phyloP scores from a whole-genome alignment of 2,329 filamentous ascomycete species.

The Ambrosiella beaveri region DNA sequence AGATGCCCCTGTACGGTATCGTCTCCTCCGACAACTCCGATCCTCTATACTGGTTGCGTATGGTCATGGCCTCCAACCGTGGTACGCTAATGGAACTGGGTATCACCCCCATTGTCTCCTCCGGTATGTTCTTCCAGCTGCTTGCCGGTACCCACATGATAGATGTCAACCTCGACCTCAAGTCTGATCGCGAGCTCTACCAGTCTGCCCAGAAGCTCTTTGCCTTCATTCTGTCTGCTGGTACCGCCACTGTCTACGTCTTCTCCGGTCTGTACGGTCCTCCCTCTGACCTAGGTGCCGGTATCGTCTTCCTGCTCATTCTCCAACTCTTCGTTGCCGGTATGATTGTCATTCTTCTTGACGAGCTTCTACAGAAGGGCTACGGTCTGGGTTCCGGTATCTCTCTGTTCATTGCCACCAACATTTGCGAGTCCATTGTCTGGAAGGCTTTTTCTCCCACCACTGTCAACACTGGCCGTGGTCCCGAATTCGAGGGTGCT shows the following conservation, averaged over 20 bases:
- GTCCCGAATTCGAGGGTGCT: slow-evolving; percentile 96
- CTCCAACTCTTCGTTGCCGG: slow-evolving; percentile 95
- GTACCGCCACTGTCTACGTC: slow-evolving; percentile 94
- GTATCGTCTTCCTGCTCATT: slow-evolving; percentile 95
- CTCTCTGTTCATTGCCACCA: slow-evolving; percentile 98
- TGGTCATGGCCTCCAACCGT: slow-evolving; percentile 99
- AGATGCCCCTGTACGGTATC: slow-evolving; percentile 98
- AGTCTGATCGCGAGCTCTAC: slow-evolving; percentile 98
- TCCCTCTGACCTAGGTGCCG: slow-evolving; percentile 88
- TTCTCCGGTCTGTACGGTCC: slow-evolving; percentile 95
- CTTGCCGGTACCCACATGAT: slow-evolving; percentile 98
- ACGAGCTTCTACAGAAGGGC: slow-evolving; percentile 98
- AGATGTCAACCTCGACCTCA: slow-evolving; percentile 99
- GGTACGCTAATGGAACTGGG: slow-evolving; percentile 92
- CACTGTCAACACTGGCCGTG: slow-evolving; percentile 97
- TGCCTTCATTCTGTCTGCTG: slow-evolving; percentile 92
- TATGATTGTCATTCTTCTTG: slow-evolving; percentile 95
- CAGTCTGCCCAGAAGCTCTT: slow-evolving; percentile 99
- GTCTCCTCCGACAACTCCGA: slow-evolving; percentile 97
- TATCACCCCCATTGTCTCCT: slow-evolving; percentile 98
- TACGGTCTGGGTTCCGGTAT: slow-evolving; percentile 98
- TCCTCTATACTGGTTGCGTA: slow-evolving; percentile 97
- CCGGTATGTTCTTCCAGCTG: slow-evolving; percentile 99
- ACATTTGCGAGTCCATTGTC: slow-evolving; percentile 99
- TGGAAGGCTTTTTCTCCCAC: slow-evolving; percentile 99